Conservation (phyloP, 805 yeast species). For the Barnettozyma sp. region DNA sequence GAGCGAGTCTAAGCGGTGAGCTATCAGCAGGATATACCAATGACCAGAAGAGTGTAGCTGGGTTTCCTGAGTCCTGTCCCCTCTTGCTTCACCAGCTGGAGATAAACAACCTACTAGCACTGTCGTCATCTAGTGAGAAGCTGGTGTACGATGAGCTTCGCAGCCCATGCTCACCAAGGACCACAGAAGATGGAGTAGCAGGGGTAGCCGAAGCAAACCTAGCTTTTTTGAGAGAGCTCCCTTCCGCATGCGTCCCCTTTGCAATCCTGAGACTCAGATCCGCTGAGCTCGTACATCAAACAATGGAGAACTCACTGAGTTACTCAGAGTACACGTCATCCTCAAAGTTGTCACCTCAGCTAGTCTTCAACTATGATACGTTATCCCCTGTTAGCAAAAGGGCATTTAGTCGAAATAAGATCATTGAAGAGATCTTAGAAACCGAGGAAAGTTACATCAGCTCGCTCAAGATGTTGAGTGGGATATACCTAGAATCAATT, state of each 20-base stretch:
- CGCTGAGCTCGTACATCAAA: slow-evolving; percentile 4
- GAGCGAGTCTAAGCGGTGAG: no score
- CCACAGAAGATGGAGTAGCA: no score
- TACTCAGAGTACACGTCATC: slow-evolving; percentile 15
- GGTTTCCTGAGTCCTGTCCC: slow-evolving; percentile 1
- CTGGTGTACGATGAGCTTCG: no score
- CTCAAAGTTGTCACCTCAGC: slow-evolving; percentile 17
- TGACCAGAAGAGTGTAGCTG: neutral
- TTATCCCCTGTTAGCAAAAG: slow-evolving; percentile 16
- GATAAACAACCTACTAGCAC: no score
- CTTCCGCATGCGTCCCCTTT: slow-evolving; percentile 10
- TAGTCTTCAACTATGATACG: slow-evolving; percentile 6
- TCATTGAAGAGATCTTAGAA: slow-evolving; percentile 40
- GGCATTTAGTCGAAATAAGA: slow-evolving; percentile 21
- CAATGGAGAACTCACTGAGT: neutral
- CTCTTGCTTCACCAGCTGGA: neutral
- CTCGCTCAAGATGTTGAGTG: slow-evolving; percentile 36
- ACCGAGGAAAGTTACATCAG: slow-evolving; percentile 44
- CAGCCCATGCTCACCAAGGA: no score
- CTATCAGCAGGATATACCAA: no score
- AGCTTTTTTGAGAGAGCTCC: slow-evolving; percentile 9
- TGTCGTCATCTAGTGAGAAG: no score
- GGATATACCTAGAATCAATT: slow-evolving; percentile 37
- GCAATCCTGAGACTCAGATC: slow-evolving; percentile 9
- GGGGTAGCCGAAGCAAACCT: neutral